Evolutionary conservation across 768 basidiomycete species (phyloP), one percentile per base, ranked within the genome.

Genomic region (Galerina sulciceps): DNA sequence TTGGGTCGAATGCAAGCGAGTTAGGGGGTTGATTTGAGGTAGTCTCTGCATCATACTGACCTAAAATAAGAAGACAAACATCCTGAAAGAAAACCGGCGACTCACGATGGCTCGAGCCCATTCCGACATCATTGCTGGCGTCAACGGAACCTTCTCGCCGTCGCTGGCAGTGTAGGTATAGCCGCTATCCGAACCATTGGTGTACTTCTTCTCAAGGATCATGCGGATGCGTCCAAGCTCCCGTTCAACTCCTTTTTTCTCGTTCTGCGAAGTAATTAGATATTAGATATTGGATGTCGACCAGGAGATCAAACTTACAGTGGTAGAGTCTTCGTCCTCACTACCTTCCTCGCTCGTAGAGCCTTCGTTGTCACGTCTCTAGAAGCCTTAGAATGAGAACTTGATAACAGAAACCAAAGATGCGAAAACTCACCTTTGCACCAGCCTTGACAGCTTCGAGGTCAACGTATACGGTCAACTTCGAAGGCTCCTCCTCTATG

Each of bases 381-480:
- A 10, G 2, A 17, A 14, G 18, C 20, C 17, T 34, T 10, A 54
- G 11, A 23, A 35, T 10, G 10, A 44, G 15, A 14, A 37, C 9
- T 31, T 31, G 26, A 31, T 31, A 4, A 55, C 15, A 8, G 26
- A 8, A 5, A 31, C 8, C 8, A 8, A 35, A n/a, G 3, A 17
- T 15, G 6, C 2, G 10, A 10, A 18, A n/a, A 18, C 8, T 31
- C 26, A 59, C 58, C 54, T 59, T 51, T 6, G 26, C 10, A 6
- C 26, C 26, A 31, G 35, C 50, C 54, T 63, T 57, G 13, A 64
- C 59, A 49, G 59, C 63, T 6, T 54, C 55, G 51, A 65, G 45
- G 48, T 60, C 38, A 40, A 63, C 37, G 55, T 22, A 61, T 14
- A 67, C 38, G 18, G 41, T 59, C 48, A 67, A 23, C 49, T 62